phyloP scores from a whole-genome alignment of 495 filamentous ascomycete species.

The Achaetomiella virescens region DNA sequence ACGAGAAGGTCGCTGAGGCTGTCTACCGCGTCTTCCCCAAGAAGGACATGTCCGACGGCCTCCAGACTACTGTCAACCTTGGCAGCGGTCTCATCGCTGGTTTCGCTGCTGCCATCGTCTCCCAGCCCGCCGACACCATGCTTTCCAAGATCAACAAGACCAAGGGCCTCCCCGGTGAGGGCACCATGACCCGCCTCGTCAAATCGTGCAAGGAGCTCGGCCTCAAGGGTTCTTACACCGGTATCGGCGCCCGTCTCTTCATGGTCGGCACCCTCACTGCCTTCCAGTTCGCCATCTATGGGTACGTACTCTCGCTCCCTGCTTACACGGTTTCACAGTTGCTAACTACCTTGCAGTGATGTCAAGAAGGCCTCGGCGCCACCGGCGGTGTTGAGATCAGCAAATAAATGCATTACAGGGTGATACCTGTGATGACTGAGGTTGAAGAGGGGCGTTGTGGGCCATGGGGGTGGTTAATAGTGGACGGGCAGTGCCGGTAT shows the following conservation, averaged over 20 bases:
- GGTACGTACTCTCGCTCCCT: conserved; percentile 24
- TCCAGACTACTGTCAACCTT: conserved; percentile 87
- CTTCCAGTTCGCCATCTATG: conserved; percentile 97
- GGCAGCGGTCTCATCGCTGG: conserved; percentile 93
- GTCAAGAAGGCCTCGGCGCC: conserved; percentile 52
- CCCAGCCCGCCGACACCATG: conserved; percentile 98
- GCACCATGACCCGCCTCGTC: conserved; percentile 82
- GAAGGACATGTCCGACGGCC: conserved; percentile 59
- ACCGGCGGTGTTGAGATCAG: conserved; percentile 74
- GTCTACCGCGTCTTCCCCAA: conserved; percentile 73
- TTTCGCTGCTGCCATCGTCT: conserved; percentile 94
- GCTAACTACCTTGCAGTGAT: conserved; percentile 13
- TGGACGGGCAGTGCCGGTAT: background rate
- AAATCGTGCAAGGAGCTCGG: conserved; percentile 97
- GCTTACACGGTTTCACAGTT: background rate
- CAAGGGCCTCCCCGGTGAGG: conserved; percentile 89
- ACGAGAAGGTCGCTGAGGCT: conserved; percentile 88
- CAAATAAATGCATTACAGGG: conserved; percentile 37
- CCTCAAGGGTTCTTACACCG: conserved; percentile 76
- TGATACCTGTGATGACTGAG: background rate
- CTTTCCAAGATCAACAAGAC: conserved; percentile 99
- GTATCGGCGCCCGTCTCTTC: conserved; percentile 92
- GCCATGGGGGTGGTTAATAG: background rate
- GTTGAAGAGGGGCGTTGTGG: background rate
- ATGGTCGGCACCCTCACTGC: conserved; percentile 75